Conservation (phyloP, 2,329 filamentous ascomycete genomes). For the Plectosphaerella cucumerina region DNA sequence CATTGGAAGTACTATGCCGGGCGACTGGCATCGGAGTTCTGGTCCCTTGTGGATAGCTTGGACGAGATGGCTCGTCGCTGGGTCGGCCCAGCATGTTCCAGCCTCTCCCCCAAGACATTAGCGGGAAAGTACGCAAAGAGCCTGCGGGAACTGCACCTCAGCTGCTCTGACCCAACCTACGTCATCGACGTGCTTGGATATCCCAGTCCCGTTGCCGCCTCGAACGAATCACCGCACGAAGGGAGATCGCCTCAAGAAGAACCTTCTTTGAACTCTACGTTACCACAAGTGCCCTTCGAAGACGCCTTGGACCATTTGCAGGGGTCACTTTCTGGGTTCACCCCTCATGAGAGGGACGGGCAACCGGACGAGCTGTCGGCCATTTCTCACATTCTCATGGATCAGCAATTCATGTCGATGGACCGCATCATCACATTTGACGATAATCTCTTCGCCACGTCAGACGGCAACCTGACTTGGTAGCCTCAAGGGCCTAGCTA, state of each 20-base stretch:
- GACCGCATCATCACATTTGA: slow-evolving; percentile 30
- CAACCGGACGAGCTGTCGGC: slow-evolving; percentile 19
- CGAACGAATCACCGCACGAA: neutral
- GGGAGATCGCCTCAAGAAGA: neutral
- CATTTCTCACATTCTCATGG: slow-evolving; percentile 25
- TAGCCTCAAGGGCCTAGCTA: neutral
- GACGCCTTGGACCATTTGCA: neutral
- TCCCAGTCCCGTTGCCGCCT: slow-evolving; percentile 2
- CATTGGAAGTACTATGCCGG: slow-evolving; percentile 22
- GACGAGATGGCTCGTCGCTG: slow-evolving; percentile 24
- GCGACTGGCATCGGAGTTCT: slow-evolving; percentile 18
- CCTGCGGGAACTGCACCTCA: slow-evolving; percentile 10
- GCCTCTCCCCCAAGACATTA: slow-evolving; percentile 7
- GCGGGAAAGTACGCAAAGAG: slow-evolving; percentile 16
- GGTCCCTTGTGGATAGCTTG: slow-evolving; percentile 20
- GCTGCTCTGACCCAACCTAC: slow-evolving; percentile 9
- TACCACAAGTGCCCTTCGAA: neutral
- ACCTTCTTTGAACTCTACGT: no score
- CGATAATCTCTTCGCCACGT: slow-evolving; percentile 25
- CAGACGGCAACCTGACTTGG: neutral
- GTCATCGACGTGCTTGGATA: slow-evolving; percentile 15
- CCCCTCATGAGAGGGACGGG: slow-evolving; percentile 4
- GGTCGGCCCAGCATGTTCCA: slow-evolving; percentile 12
- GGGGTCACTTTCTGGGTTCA: neutral
- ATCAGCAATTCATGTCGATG: slow-evolving; percentile 25